Percentiles rank a stretch among this genome's conserved stretches.
phyloP scores from a whole-genome alignment of 192 early-diverging fungal genomes.

The Piromyces finnis region DNA sequence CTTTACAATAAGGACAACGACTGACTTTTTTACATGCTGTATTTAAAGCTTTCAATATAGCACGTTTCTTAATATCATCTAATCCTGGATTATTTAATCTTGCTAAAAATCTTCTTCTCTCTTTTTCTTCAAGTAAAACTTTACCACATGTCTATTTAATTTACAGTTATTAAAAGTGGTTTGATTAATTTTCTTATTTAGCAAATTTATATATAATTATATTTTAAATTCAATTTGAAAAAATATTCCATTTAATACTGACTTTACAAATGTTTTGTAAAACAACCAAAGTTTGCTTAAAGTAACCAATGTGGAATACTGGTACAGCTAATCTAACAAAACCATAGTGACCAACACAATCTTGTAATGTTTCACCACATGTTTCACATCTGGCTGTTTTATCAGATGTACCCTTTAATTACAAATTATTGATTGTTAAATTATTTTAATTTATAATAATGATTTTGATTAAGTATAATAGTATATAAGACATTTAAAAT shows the following conservation, averaged over 20 bases:
- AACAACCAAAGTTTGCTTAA: slow-evolving; percentile 68
- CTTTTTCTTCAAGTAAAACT: slow-evolving; percentile 68
- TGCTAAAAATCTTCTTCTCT: slow-evolving; percentile 47
- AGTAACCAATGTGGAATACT: slow-evolving; percentile 97
- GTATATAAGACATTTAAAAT: no score
- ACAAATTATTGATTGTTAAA: no score
- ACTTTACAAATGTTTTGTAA: slow-evolving; percentile 97
- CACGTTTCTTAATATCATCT: slow-evolving; percentile 62
- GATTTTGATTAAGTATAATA: no score
- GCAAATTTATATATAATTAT: no score
- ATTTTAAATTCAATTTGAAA: no score
- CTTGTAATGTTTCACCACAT: slow-evolving; percentile 63
- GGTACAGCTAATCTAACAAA: slow-evolving; percentile 80
- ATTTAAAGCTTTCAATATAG: slow-evolving; percentile 66
- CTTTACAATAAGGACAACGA: background rate
- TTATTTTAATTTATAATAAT: no score
- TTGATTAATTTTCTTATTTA: no score
- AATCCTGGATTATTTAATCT: slow-evolving; percentile 54
- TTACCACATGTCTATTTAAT: slow-evolving; percentile 51
- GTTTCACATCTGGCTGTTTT: slow-evolving; percentile 76
- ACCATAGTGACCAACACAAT: slow-evolving; percentile 95
- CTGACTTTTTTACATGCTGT: slow-evolving; percentile 70
- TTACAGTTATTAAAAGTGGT: slow-evolving; percentile 3
- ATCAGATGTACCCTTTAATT: slow-evolving; percentile 55
- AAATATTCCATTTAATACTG: slow-evolving; percentile 1